These are phyloP conservation scores for Penicillium verhagenii DNA, from an alignment of 495 filamentous ascomycete genomes.

Conservation along the genomic window DNA sequence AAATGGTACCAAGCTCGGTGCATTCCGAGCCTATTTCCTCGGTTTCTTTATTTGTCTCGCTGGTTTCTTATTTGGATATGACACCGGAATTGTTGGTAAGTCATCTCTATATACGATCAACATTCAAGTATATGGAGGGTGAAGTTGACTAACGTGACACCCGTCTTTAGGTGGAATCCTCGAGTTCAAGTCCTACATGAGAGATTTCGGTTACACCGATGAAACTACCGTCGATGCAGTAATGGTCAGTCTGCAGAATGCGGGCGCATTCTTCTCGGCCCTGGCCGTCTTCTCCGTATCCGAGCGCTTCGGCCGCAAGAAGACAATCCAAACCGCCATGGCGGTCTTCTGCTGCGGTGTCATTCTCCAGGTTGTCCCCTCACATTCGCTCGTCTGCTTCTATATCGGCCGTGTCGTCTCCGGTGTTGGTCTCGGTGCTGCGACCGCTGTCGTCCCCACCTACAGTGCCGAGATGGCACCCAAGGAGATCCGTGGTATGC, in stretches of 20 bases:
- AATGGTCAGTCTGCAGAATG: conserved; percentile 31
- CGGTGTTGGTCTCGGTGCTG: conserved; percentile 54
- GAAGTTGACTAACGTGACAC: neutral
- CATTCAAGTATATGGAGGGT: too few species aligned
- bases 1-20: conserved; percentile 23
- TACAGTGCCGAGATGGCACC: conserved; percentile 55
- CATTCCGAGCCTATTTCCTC: conserved; percentile 29
- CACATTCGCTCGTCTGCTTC: conserved; percentile 44
- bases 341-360: conserved; percentile 44
- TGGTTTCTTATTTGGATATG: conserved; percentile 31
- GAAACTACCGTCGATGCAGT: conserved; percentile 27
- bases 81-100: conserved; percentile 30
- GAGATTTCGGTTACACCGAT: conserved; percentile 28
- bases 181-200: conserved; percentile 19
- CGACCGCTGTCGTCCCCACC: conserved; percentile 54
- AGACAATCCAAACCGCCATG: conserved; percentile 40
- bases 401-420: conserved; percentile 51
- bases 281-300: conserved; percentile 42
- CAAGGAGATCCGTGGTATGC: conserved; percentile 52
- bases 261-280: conserved; percentile 33
- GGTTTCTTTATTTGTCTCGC: conserved; percentile 29
- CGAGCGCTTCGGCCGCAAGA: conserved; percentile 41
- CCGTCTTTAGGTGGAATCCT: conserved; percentile 25
- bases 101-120: too few species aligned
- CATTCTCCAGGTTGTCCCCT: conserved; percentile 42